Conservation (phyloP, 1,284 basidiomycete genomes). For the Ceratobasidium sp. region DNA sequence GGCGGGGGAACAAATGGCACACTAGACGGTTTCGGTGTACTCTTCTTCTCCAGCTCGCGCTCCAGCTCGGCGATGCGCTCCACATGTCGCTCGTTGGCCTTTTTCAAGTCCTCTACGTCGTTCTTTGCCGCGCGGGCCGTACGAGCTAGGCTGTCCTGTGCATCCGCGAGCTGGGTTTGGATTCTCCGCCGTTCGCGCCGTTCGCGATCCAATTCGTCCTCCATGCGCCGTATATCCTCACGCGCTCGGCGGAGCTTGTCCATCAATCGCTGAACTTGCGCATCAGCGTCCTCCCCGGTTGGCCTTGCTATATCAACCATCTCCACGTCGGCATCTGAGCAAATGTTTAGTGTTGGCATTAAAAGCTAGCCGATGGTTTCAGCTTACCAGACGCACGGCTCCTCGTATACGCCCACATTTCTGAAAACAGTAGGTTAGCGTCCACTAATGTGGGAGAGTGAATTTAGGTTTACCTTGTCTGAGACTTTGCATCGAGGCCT, state of each 20-base stretch:
- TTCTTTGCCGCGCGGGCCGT: constrained; percentile 11
- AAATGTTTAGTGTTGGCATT: neutral
- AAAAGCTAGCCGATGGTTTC: neutral
- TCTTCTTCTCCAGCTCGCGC: constrained; percentile 24
- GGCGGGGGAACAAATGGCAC: neutral
- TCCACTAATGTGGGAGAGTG: neutral
- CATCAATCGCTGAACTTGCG: constrained; percentile 30
- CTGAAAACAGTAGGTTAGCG: neutral
- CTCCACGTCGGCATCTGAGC: constrained; percentile 29
- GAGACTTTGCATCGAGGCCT: constrained; percentile 30
- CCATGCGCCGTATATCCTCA: constrained; percentile 36
- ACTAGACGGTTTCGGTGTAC: neutral
- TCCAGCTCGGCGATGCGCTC: constrained; percentile 38
- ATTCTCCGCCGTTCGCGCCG: constrained; percentile 34
- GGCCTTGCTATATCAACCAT: constrained; percentile 26
- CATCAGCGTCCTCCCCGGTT: constrained; percentile 15
- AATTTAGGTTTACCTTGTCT: constrained; percentile 9
- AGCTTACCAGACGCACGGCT: constrained; percentile 26
- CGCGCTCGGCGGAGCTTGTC: constrained; percentile 31
- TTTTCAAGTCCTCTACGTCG: constrained; percentile 33
- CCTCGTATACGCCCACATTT: constrained; percentile 36
- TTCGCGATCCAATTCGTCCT: constrained; percentile 36
- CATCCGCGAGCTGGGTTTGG: constrained; percentile 25
- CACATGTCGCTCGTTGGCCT: constrained; percentile 31
- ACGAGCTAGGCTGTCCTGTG: constrained; percentile 26